phyloP scores from a whole-genome alignment of 2,329 filamentous ascomycete genomes.

The Aureobasidium sp. region DNA sequence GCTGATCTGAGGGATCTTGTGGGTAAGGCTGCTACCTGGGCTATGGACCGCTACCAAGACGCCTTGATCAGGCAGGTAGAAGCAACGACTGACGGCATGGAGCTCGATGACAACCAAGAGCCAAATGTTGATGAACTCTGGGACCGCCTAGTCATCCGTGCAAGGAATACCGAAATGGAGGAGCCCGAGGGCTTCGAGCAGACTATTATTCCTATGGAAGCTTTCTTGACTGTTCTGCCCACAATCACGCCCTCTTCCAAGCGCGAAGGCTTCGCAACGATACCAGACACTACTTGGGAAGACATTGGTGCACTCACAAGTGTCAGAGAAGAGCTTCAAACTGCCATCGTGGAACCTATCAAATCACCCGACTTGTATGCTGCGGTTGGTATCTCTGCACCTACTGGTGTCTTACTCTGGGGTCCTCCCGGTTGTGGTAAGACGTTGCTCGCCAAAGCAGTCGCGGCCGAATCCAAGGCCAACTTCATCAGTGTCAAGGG shows the following conservation, averaged over 20 bases:
- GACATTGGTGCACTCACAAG: slow-evolving; percentile 77
- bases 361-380: slow-evolving; percentile 69
- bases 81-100: slow-evolving; percentile 36
- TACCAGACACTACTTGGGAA: slow-evolving; percentile 86
- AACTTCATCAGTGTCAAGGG: slow-evolving; percentile 99
- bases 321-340: slow-evolving; percentile 73
- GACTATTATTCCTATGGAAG: slow-evolving; percentile 52
- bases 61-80: slow-evolving; percentile 37
- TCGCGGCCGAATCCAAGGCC: slow-evolving; percentile 88
- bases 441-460: slow-evolving; percentile 89
- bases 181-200: slow-evolving; percentile 47
- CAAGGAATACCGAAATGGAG: slow-evolving; percentile 38
- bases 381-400: slow-evolving; percentile 67
- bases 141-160: slow-evolving; percentile 44
- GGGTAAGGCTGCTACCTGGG: slow-evolving; percentile 55
- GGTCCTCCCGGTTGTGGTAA: slow-evolving; percentile 96
- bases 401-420: slow-evolving; percentile 88
- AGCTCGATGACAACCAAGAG: slow-evolving; percentile 37
- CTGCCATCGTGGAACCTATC: slow-evolving; percentile 86
- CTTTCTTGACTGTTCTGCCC: slow-evolving; percentile 69
- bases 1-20: slow-evolving; percentile 72
- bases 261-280: slow-evolving; percentile 88
- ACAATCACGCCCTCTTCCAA: slow-evolving; percentile 73
- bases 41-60: slow-evolving; percentile 53
- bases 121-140: slow-evolving; percentile 26